Evolutionary conservation across 257 asterid genomes (phyloP).

Genomic region (Primulina huaijiensis): DNA sequence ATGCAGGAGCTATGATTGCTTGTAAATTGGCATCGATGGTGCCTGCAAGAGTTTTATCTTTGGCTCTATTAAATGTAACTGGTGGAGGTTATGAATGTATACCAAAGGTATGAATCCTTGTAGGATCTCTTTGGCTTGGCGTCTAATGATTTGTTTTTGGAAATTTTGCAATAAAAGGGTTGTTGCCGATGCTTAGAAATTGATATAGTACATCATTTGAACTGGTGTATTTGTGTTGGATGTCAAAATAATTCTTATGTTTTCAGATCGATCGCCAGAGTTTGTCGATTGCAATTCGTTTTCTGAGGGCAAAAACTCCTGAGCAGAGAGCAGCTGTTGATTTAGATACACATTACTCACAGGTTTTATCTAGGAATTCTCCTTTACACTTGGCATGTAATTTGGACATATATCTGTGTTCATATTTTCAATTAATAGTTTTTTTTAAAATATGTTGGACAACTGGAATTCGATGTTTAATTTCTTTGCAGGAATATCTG

Average conservation of each 20-base stretch:
- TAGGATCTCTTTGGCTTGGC: background rate
- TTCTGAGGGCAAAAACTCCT: slow-evolving; percentile 86
- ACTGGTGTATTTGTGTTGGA: background rate
- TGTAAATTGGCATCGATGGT: slow-evolving; percentile 91
- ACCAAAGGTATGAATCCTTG: slow-evolving; percentile 61
- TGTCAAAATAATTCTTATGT: background rate
- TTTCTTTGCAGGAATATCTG: slow-evolving; percentile 70
- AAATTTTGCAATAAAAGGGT: background rate
- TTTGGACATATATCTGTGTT: background rate
- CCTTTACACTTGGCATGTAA: background rate
- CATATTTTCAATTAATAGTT: background rate
- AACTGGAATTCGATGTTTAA: slow-evolving; percentile 4
- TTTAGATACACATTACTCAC: slow-evolving; percentile 91
- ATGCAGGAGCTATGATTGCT: slow-evolving; percentile 93
- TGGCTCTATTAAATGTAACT: slow-evolving; percentile 92
- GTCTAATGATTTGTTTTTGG: background rate
- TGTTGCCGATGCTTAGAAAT: background rate
- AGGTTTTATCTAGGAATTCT: slow-evolving; percentile 36
- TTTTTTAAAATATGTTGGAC: background rate
- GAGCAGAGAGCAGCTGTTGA: slow-evolving; percentile 99
- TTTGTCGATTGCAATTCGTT: slow-evolving; percentile 83
- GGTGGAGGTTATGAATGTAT: slow-evolving; percentile 98
- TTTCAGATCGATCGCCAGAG: slow-evolving; percentile 69
- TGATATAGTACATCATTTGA: background rate
- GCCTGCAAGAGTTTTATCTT: slow-evolving; percentile 66